phyloP scores from a whole-genome alignment of 2,329 filamentous ascomycete genomes.

The Bipolaris gigantea region DNA sequence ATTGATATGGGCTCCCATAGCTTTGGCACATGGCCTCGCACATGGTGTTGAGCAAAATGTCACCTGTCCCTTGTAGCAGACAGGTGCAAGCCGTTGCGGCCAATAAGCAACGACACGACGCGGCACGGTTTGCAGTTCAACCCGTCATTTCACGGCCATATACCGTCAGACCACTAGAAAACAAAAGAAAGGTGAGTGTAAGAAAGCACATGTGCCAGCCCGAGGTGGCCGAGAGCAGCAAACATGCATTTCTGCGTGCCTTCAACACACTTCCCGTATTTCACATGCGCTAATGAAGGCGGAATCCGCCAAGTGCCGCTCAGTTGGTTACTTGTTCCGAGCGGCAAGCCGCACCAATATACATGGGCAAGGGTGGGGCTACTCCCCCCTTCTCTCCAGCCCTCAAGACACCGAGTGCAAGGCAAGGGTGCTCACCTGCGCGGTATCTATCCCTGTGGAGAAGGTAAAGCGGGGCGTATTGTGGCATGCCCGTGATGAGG shows the following conservation, averaged over 20 bases:
- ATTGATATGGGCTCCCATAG: background rate
- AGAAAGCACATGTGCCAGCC: background rate
- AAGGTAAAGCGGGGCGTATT: background rate
- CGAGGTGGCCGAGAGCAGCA: no score
- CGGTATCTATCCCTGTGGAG: background rate
- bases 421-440: background rate
- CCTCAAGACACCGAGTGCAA: background rate
- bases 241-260: background rate
- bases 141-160: background rate
- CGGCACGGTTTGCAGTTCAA: background rate
- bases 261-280: background rate
- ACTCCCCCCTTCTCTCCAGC: background rate
- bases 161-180: background rate
- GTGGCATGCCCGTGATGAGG: background rate
- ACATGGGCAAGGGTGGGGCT: background rate
- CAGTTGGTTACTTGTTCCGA: background rate
- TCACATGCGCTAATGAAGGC: background rate
- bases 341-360: background rate
- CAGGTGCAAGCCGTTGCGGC: background rate
- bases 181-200: background rate
- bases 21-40: background rate
- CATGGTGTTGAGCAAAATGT: background rate
- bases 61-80: background rate
- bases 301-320: background rate
- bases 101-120: background rate